Base-by-base conservation (phyloP, 2,329 filamentous ascomycete species). In the Fusarium tuaranense region DNA sequence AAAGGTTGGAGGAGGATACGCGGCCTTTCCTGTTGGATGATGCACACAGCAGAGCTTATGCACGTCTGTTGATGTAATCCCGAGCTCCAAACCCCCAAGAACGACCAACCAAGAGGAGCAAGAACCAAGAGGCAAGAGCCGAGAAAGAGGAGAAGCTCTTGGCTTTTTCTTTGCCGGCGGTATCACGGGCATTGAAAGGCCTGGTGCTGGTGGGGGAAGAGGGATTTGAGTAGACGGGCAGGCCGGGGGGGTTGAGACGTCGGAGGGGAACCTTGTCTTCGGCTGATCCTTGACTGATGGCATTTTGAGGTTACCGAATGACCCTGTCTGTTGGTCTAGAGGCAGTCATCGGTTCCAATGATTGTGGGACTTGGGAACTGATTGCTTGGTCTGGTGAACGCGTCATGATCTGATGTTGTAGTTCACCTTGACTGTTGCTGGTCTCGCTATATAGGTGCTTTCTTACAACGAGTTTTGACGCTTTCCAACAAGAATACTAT, bases 11-110 rank as follows among this genome's bases (percentile, higher is more conserved):
- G 34, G 57, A 53, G 64, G 61, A 68, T 69, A 74, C 71, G 64
- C 68, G 64, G 48, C 71, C 68, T 71, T 41, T 68, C 44, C 60
- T 73, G 70, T 68, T 57, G 27, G 32, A 68, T 73, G 67, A 74
- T 74, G 71, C 44, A 63, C 34, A 63, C 48, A 9, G 39, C 41
- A 48, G 36, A 62, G 44, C 69, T 61, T 61, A 60, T 63, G 51
- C 38, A 67, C 32, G 32, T 10, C 34, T 48, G 44, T 65, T 64
- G 63, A 51, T 63, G 61, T 62, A 68, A 63, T 68, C 44, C 55
- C 34, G 12, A 36, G n/a, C 61, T 62, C 38, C 20, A 32, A 60
- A 18, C 7, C 9, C 32, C 32, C 36, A 41, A 22, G 14, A n/a
- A n/a, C 32, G 34, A 39, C 34, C 22, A 44, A 32, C 58, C 62